A percentile compares a stretch with the other conserved stretches of the same genome.
phyloP scores from a whole-genome alignment of 2,329 filamentous ascomycete genomes.

The Verticillium klebahnii region DNA sequence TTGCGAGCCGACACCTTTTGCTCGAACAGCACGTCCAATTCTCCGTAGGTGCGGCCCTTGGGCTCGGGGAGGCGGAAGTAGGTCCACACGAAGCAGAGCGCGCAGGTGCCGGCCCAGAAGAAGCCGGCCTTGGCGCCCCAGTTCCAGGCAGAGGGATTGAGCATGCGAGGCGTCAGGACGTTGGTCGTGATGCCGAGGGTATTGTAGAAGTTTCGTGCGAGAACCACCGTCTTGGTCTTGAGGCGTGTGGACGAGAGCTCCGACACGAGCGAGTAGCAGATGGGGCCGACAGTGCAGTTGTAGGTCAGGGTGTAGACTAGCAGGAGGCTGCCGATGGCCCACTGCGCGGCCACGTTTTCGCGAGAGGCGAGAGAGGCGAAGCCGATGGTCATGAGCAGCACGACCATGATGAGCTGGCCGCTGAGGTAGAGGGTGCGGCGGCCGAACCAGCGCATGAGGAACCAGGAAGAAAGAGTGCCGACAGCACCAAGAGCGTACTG shows the following conservation, averaged over 20 bases:
- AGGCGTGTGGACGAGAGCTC: slow-evolving; percentile 41
- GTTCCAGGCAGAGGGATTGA: slow-evolving; percentile 41
- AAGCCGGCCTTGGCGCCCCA: slow-evolving; percentile 44
- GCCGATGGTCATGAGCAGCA: slow-evolving; percentile 36
- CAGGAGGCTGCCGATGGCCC: slow-evolving; percentile 42
- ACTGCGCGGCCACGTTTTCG: slow-evolving; percentile 40
- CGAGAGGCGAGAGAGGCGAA: slow-evolving; percentile 36
- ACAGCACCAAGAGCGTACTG: slow-evolving; percentile 38
- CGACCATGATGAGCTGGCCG: slow-evolving; percentile 33
- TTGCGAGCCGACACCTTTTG: slow-evolving; percentile 34
- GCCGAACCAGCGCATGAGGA: slow-evolving; percentile 36
- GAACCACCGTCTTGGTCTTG: slow-evolving; percentile 39
- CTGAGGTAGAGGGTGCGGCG: slow-evolving; percentile 39
- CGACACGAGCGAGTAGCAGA: slow-evolving; percentile 37
- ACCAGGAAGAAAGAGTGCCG: slow-evolving; percentile 42
- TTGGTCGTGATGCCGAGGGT: slow-evolving; percentile 41
- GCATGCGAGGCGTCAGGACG: slow-evolving; percentile 40
- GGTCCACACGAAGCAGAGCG: slow-evolving; percentile 42
- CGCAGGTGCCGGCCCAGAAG: slow-evolving; percentile 39
- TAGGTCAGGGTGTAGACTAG: slow-evolving; percentile 39
- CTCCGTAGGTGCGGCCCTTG: slow-evolving; percentile 46
- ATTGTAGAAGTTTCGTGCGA: slow-evolving; percentile 43
- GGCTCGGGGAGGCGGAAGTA: slow-evolving; percentile 51
- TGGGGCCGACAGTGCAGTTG: slow-evolving; percentile 40
- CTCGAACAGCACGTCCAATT: slow-evolving; percentile 53